These are phyloP conservation scores for Pythium pyrilobum DNA, from an alignment of 352 stramenopile species.

Conservation along the genomic window DNA sequence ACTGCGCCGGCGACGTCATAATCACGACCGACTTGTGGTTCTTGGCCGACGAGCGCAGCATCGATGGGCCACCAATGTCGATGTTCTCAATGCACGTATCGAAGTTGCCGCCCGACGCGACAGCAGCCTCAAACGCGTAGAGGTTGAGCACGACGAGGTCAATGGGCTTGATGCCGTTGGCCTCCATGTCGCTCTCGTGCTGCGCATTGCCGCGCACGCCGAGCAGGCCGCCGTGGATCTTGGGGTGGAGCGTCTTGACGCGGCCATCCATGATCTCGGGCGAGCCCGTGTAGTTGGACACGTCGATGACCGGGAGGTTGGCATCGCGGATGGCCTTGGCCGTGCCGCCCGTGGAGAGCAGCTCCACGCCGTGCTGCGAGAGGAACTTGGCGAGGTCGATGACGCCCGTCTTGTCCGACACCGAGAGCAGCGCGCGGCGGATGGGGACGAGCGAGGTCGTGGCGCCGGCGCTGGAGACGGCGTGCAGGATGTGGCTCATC, in stretches of 20 bases:
- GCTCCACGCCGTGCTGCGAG: slow-evolving; percentile 89
- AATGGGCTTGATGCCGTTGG: slow-evolving; percentile 96
- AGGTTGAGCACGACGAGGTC: slow-evolving; percentile 99
- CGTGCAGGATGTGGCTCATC: slow-evolving; percentile 84
- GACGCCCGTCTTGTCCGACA: slow-evolving; percentile 99
- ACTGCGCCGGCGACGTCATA: slow-evolving; percentile 95
- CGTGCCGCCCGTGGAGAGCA: slow-evolving; percentile 98
- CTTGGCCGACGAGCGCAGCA: slow-evolving; percentile 99
- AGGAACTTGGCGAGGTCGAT: slow-evolving; percentile 96
- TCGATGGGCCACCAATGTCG: slow-evolving; percentile 99
- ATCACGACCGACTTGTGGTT: slow-evolving; percentile 99
- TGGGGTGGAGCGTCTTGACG: slow-evolving; percentile 99
- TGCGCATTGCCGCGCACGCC: slow-evolving; percentile 96
- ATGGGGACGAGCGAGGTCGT: slow-evolving; percentile 88
- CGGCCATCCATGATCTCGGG: slow-evolving; percentile 99
- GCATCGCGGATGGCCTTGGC: slow-evolving; percentile 95
- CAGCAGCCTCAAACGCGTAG: slow-evolving; percentile 98
- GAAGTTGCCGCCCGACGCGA: slow-evolving; percentile 90
- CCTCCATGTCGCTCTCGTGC: slow-evolving; percentile 96
- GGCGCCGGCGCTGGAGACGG: slow-evolving; percentile 49
- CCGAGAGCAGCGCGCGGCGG: slow-evolving; percentile 95
- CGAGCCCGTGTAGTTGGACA: slow-evolving; percentile 96
- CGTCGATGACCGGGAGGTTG: slow-evolving; percentile 93
- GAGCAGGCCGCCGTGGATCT: slow-evolving; percentile 98
- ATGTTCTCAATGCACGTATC: slow-evolving; percentile 99